These are phyloP conservation scores for Amanita pseudoporphyria DNA, from an alignment of 768 basidiomycete species.

Conservation along the genomic window DNA sequence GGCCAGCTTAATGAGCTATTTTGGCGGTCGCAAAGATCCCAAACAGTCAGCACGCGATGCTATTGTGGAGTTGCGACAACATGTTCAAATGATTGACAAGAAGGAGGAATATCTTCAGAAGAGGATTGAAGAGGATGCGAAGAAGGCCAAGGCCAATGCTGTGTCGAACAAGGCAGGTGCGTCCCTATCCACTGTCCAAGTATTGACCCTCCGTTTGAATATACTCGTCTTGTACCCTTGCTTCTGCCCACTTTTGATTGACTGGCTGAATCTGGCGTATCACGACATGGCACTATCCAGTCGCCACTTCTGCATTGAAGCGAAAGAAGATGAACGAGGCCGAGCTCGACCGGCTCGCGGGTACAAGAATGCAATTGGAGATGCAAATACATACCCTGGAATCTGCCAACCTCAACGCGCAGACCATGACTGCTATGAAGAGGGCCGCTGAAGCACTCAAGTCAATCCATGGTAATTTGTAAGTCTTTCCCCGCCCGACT, in stretches of 20 bases:
- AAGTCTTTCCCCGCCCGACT: conserved; percentile 23
- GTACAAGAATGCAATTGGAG: conserved; percentile 85
- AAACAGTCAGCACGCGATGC: conserved; percentile 85
- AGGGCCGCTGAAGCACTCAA: conserved; percentile 84
- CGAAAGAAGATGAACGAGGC: conserved; percentile 87
- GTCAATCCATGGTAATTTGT: conserved; percentile 86
- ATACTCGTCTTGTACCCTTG: not conserved
- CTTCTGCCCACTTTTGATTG: not conserved
- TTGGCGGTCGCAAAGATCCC: conserved; percentile 74
- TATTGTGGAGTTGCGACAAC: conserved; percentile 87
- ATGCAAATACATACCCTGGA: conserved; percentile 96
- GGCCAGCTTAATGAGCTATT: conserved; percentile 79
- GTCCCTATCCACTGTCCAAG: conserved; percentile 23
- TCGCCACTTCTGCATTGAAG: conserved; percentile 80
- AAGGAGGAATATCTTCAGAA: conserved; percentile 95
- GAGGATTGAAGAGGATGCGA: conserved; percentile 91
- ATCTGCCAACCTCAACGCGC: conserved; percentile 94
- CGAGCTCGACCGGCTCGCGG: conserved; percentile 79
- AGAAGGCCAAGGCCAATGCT: conserved; percentile 88
- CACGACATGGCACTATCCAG: conserved; percentile 27
- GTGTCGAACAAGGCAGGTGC: conserved; percentile 88
- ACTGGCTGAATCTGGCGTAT: no score
- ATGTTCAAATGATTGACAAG: conserved; percentile 97
- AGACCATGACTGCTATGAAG: conserved; percentile 98
- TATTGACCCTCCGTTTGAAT: conserved; percentile 5